These are phyloP conservation scores for Calonectria pauciramosa DNA, from an alignment of 2,329 filamentous ascomycete species.

Conservation along the genomic window DNA sequence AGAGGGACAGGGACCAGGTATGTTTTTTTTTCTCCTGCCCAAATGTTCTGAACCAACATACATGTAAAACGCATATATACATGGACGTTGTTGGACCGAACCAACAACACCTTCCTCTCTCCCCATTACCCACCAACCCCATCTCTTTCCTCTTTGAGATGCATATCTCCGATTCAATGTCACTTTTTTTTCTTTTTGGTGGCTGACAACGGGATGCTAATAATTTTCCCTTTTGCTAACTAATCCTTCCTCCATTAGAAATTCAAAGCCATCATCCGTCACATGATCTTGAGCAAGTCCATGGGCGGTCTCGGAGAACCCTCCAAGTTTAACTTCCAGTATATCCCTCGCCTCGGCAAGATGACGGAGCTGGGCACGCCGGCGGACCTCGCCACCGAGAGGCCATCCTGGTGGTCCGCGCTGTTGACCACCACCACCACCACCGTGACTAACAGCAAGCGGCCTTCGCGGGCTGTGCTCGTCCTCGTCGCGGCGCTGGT, in stretches of 20 bases:
- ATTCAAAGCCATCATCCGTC: conserved; percentile 52
- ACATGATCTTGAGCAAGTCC: conserved; percentile 72
- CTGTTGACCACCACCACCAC: conserved; percentile 3
- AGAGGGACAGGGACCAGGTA: conserved; percentile 52
- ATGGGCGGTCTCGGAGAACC: conserved; percentile 72
- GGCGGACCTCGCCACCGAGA: conserved; percentile 4
- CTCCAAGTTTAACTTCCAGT: conserved; percentile 79
- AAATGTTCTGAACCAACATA: conserved; percentile 14
- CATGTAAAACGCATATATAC: neutral
- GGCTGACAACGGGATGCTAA: neutral
- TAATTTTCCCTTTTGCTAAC: too few relatives aligned
- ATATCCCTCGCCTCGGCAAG: conserved; percentile 65
- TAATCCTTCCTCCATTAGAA: conserved; percentile 26
- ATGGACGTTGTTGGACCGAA: neutral
- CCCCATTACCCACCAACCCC: neutral
- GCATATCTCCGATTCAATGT: conserved; percentile 6
- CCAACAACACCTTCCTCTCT: conserved; percentile 14
- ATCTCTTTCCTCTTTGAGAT: conserved; percentile 8
- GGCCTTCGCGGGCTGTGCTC: conserved; percentile 36
- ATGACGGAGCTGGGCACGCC: conserved; percentile 50
- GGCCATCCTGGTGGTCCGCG: conserved; percentile 16
- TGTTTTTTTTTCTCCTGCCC: neutral
- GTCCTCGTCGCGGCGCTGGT: conserved; percentile 28
- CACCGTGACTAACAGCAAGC: conserved; percentile 16
- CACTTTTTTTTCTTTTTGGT: neutral